Evolutionary conservation across 306 rosid genomes (phyloP).

Genomic region (Senna siamea): DNA sequence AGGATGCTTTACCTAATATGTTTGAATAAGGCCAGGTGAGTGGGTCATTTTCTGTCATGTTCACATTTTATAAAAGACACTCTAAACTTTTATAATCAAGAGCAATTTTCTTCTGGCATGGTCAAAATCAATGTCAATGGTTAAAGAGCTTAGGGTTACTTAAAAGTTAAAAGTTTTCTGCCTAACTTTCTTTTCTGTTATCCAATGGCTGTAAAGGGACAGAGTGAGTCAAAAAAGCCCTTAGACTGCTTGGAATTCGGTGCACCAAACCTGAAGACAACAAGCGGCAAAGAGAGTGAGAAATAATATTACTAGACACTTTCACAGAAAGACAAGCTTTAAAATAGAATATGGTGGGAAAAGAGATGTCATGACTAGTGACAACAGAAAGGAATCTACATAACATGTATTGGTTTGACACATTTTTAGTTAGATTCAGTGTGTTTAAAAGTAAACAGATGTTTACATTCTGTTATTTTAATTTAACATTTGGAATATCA

Average conservation of each 20-base stretch:
- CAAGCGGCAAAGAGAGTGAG: slow-evolving; percentile 33
- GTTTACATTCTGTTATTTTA: no score
- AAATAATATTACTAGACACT: slow-evolving; percentile 33
- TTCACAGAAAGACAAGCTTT: slow-evolving; percentile 45
- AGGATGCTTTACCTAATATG: slow-evolving; percentile 37
- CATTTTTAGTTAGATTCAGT: not conserved
- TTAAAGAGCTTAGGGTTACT: slow-evolving; percentile 36
- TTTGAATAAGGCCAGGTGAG: slow-evolving; percentile 37
- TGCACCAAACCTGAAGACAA: slow-evolving; percentile 53
- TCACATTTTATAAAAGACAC: slow-evolving; percentile 34
- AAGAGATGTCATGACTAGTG: slow-evolving; percentile 6
- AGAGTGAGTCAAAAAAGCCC: slow-evolving; percentile 51
- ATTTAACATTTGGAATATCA: no score
- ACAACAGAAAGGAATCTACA: slow-evolving; percentile 32
- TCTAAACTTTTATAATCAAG: slow-evolving; percentile 29
- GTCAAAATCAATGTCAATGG: slow-evolving; percentile 49
- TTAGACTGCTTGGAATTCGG: slow-evolving; percentile 65
- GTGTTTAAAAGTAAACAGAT: not conserved
- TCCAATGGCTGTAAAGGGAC: slow-evolving; percentile 50
- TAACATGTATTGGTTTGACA: not conserved
- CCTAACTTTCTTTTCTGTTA: slow-evolving; percentile 45
- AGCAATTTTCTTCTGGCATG: slow-evolving; percentile 25
- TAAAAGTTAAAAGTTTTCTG: slow-evolving; percentile 22
- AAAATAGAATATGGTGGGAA: not conserved
- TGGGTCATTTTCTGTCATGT: slow-evolving; percentile 41